A percentile compares a stretch with the other conserved stretches of the same genome.
Conservation (phyloP, 495 filamentous ascomycete genomes). For the Astrothelium macrocarpum region DNA sequence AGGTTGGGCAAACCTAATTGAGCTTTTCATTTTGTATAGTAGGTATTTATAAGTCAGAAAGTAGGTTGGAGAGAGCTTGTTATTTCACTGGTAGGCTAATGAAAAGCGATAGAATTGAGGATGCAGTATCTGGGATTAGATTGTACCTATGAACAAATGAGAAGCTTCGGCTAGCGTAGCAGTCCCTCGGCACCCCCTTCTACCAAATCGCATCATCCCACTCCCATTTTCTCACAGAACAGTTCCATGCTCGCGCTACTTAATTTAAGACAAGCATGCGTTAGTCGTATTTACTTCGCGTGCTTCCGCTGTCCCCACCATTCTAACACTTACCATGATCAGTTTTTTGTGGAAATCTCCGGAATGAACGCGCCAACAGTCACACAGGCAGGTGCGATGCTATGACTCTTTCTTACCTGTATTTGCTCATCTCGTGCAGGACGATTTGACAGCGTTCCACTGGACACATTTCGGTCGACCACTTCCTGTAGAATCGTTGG, state of each 20-base stretch:
- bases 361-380: constrained; percentile 9
- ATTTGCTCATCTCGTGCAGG: constrained; percentile 36
- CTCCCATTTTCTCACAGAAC: no score
- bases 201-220: no score
- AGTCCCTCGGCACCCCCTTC: not conserved
- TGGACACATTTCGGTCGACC: constrained; percentile 39
- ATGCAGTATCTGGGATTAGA: no score
- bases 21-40: no score
- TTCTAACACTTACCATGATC: not conserved
- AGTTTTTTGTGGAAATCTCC: not conserved
- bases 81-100: no score
- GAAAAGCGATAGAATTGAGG: no score
- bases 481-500: constrained; percentile 12
- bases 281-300: not conserved
- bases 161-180: no score
- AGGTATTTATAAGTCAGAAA: no score
- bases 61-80: no score
- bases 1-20: no score
- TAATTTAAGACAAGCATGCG: not conserved
- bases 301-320: not conserved
- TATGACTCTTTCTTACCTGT: not conserved
- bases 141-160: no score
- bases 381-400: constrained; percentile 17
- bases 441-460: constrained; percentile 66
- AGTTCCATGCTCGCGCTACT: no score